These are phyloP conservation scores for Scutellaria baicalensis DNA, from an alignment of 257 asterid genomes.

Conservation along the genomic window DNA sequence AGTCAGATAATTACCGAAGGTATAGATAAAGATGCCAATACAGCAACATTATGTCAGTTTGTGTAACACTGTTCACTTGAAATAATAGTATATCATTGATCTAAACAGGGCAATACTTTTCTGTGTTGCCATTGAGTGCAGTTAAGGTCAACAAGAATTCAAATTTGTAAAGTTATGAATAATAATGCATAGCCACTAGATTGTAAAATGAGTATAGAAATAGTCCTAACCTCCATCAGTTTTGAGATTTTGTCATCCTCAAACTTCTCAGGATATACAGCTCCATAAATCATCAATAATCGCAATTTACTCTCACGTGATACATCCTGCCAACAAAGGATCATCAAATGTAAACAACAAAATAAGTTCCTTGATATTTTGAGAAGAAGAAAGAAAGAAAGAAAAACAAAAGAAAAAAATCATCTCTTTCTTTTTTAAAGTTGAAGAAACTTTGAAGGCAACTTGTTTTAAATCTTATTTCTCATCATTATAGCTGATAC, in stretches of 20 bases:
- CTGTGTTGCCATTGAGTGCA: neutral
- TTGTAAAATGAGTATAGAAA: neutral
- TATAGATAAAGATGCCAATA: neutral
- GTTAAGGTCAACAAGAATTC: neutral
- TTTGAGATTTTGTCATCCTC: slow-evolving; percentile 83
- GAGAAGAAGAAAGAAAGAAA: neutral
- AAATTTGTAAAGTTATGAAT: neutral
- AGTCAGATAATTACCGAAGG: neutral
- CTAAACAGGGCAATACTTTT: neutral
- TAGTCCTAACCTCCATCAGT: slow-evolving; percentile 70
- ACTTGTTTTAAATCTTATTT: too few relatives aligned
- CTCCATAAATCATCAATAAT: slow-evolving; percentile 93
- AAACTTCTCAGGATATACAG: slow-evolving; percentile 87
- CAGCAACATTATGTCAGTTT: neutral
- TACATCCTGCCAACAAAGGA: slow-evolving; percentile 56
- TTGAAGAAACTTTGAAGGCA: too few relatives aligned
- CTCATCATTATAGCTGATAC: too few relatives aligned
- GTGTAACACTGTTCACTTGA: neutral
- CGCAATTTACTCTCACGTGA: slow-evolving; percentile 89
- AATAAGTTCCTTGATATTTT: neutral
- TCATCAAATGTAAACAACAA: slow-evolving; percentile 8
- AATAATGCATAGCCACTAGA: neutral
- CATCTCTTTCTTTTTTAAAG: too few relatives aligned
- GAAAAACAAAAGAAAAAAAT: neutral
- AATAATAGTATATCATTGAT: neutral